Conservation (phyloP, 2,329 filamentous ascomycete species). For the Exophiala spinifera region DNA sequence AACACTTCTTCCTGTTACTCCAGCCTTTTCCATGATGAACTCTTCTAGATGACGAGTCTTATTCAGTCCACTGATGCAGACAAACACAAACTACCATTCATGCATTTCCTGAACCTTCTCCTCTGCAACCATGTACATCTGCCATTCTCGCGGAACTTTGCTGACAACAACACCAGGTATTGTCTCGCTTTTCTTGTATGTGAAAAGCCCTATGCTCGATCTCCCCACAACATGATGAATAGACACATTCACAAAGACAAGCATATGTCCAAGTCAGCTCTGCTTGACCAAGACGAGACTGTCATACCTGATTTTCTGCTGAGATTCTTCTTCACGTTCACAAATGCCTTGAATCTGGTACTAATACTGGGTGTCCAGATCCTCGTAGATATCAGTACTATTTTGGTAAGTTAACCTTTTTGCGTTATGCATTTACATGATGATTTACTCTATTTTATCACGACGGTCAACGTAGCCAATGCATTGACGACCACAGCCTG, state of each 20-base stretch:
- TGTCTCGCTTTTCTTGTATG: not conserved
- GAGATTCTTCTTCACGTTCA: not conserved
- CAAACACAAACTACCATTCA: conserved; percentile 59
- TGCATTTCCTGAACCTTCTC: conserved; percentile 49
- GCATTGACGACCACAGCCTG: conserved; percentile 75
- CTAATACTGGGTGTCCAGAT: not conserved
- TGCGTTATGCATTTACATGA: conserved; percentile 50
- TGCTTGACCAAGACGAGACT: conserved; percentile 50
- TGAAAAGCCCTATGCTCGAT: not conserved
- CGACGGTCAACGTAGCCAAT: conserved; percentile 83
- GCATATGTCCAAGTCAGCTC: conserved; percentile 86
- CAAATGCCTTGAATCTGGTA: not conserved
- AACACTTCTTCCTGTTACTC: not conserved
- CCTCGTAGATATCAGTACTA: not conserved
- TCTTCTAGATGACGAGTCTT: conserved; percentile 62
- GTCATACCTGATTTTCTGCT: conserved; percentile 36
- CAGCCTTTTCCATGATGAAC: conserved; percentile 46
- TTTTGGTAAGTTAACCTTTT: conserved; percentile 16
- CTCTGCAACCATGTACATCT: not conserved
- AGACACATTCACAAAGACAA: conserved; percentile 75
- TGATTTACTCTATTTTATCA: conserved; percentile 66
- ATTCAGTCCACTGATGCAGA: conserved; percentile 60
- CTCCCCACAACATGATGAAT: conserved; percentile 65
- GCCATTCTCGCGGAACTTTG: too few species aligned
- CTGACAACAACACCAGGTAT: not conserved